Evolutionary conservation across 140 eudicot species (phyloP).

Genomic region (Oenanthe javanica): DNA sequence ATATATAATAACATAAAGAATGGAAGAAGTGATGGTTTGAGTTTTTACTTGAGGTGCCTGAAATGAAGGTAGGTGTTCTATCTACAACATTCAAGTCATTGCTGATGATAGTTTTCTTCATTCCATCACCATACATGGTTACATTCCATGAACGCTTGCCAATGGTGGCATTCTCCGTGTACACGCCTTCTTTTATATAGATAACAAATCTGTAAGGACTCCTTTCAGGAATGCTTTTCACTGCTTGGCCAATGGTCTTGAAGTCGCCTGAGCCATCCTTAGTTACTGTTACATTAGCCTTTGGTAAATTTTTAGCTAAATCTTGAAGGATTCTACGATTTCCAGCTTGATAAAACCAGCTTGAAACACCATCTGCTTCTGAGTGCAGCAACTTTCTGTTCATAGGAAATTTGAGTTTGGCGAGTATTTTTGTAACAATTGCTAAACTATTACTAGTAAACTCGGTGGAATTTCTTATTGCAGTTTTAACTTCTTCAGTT

Average conservation of each 20-base stretch:
- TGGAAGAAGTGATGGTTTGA: background rate
- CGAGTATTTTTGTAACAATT: slow-evolving; percentile 1
- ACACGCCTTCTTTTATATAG: slow-evolving; percentile 22
- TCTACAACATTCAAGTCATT: slow-evolving; percentile 14
- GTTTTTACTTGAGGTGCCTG: slow-evolving; percentile 23
- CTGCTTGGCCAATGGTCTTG: background rate
- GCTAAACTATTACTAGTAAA: slow-evolving; percentile 9
- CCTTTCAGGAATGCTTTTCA: slow-evolving; percentile 5
- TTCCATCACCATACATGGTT: slow-evolving; percentile 32
- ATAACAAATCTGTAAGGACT: slow-evolving; percentile 18
- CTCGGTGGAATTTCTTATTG: slow-evolving; percentile 8
- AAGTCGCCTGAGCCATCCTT: slow-evolving; percentile 12
- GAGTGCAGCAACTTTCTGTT: slow-evolving; percentile 6
- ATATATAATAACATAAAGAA: background rate
- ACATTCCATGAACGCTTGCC: slow-evolving; percentile 20
- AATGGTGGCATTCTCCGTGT: slow-evolving; percentile 18
- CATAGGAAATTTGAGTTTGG: background rate
- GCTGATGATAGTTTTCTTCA: slow-evolving; percentile 22
- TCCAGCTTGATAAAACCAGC: background rate
- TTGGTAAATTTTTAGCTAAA: background rate
- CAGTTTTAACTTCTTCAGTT: background rate
- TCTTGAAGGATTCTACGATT: slow-evolving; percentile 3
- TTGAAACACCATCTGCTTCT: background rate
- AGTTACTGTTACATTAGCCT: slow-evolving; percentile 6
- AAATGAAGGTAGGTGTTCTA: slow-evolving; percentile 14